These are phyloP conservation scores for Russula emetica DNA, from an alignment of 768 basidiomycete genomes.

Conservation along the genomic window DNA sequence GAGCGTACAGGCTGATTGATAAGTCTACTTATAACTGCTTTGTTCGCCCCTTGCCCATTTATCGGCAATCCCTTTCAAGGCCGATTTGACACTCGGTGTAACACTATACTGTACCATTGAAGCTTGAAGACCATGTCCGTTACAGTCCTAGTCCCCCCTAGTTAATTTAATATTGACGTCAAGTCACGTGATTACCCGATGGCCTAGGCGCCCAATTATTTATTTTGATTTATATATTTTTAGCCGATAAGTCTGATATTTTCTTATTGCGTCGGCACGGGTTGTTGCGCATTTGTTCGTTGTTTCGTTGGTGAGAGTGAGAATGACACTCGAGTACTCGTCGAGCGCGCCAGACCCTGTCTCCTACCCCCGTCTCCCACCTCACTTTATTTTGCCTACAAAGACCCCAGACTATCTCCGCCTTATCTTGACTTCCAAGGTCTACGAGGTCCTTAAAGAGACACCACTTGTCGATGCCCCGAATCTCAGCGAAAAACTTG, in stretches of 20 bases:
- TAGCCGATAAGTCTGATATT: not conserved
- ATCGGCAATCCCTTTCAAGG: not conserved
- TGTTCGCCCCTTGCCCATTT: not conserved
- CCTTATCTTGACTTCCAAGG: constrained; percentile 83
- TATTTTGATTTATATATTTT: not conserved
- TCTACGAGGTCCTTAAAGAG: constrained; percentile 84
- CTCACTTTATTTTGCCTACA: constrained; percentile 59
- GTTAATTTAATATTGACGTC: constrained; percentile 10
- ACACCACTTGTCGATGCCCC: constrained; percentile 86
- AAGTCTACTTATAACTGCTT: not conserved
- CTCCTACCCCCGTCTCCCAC: constrained; percentile 59
- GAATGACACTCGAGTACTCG: constrained; percentile 60
- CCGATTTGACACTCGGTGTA: not conserved
- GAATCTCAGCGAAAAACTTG: constrained; percentile 81
- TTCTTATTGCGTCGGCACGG: too few species aligned
- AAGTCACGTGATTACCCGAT: constrained; percentile 15
- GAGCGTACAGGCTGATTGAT: not conserved
- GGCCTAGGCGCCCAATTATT: not conserved
- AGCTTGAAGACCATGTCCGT: not conserved
- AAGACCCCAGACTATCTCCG: constrained; percentile 83
- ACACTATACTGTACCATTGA: not conserved
- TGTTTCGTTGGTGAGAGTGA: not conserved
- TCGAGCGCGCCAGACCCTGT: constrained; percentile 65
- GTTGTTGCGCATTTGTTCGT: too few species aligned
- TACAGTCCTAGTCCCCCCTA: too few species aligned